phyloP scores from a whole-genome alignment of 495 filamentous ascomycete genomes.

The Achaetomiella virescens region DNA sequence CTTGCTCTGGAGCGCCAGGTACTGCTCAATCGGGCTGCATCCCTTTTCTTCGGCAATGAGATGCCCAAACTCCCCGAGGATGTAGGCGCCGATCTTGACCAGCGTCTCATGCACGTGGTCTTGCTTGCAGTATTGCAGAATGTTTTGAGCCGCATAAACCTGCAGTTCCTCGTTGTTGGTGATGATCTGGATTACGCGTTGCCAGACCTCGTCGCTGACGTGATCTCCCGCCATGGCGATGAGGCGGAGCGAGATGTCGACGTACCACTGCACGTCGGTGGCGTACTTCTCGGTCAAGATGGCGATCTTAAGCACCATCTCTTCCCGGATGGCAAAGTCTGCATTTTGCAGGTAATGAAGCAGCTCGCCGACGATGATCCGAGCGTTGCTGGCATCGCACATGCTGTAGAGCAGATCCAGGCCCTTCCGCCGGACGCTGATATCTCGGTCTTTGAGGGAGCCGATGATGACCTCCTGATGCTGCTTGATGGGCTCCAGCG shows the following conservation, averaged over 20 bases:
- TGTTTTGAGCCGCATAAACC: conserved; percentile 90
- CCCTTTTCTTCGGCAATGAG: conserved; percentile 90
- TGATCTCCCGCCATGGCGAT: conserved; percentile 97
- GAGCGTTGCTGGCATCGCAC: conserved; percentile 91
- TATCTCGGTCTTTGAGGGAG: conserved; percentile 90
- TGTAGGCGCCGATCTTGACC: conserved; percentile 94
- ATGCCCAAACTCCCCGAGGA: conserved; percentile 95
- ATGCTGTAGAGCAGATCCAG: conserved; percentile 98
- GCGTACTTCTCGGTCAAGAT: conserved; percentile 98
- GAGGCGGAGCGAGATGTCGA: conserved; percentile 90
- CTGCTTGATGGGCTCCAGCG: conserved; percentile 94
- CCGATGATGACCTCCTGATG: conserved; percentile 94
- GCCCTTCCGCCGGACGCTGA: conserved; percentile 92
- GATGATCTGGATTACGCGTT: conserved; percentile 97
- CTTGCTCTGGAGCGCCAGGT: conserved; percentile 85
- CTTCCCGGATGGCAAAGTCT: conserved; percentile 95
- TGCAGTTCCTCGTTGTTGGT: conserved; percentile 99
- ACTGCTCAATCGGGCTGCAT: conserved; percentile 96
- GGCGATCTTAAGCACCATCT: conserved; percentile 98
- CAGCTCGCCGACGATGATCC: conserved; percentile 87
- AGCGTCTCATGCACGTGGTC: conserved; percentile 94
- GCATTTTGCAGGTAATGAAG: conserved; percentile 91
- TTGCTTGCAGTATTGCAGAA: conserved; percentile 79
- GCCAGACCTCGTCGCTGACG: conserved; percentile 99
- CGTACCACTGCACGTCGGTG: conserved; percentile 98